Conservation (phyloP, 2,329 filamentous ascomycete genomes). For the Waltergamsia citrina region DNA sequence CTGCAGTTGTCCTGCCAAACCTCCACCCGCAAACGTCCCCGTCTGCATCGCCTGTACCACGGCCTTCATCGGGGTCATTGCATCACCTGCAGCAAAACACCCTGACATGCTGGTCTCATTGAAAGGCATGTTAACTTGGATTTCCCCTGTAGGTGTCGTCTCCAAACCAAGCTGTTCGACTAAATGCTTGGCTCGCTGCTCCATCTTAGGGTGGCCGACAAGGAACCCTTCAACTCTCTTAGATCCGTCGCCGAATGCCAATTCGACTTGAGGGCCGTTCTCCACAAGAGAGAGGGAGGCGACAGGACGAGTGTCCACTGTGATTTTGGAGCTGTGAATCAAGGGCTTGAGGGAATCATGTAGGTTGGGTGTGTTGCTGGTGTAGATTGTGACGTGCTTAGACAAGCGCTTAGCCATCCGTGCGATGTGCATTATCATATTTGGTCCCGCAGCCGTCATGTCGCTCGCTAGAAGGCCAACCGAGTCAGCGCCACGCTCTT, state of each 20-base stretch:
- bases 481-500: conserved; percentile 37
- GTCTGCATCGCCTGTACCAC: conserved; percentile 16
- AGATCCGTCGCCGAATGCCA: conserved; percentile 29
- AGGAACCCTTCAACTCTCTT: conserved; percentile 27
- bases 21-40: conserved; percentile 16
- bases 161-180: conserved; percentile 33
- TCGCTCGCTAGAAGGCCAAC: conserved; percentile 36
- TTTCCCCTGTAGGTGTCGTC: conserved; percentile 27
- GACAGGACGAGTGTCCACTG: conserved; percentile 24
- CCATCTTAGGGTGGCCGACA: conserved; percentile 23
- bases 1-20: conserved; percentile 15
- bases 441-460: conserved; percentile 15
- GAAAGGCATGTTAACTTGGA: conserved; percentile 32
- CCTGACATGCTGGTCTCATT: conserved; percentile 38
- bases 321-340: conserved; percentile 21
- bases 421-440: conserved; percentile 26
- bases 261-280: conserved; percentile 15
- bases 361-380: conserved; percentile 28
- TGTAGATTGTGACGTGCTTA: conserved; percentile 38
- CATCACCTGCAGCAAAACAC: conserved; percentile 45
- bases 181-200: conserved; percentile 27
- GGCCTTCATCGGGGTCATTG: conserved; percentile 18
- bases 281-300: conserved; percentile 15
- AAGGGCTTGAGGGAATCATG: conserved; percentile 14
- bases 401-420: conserved; percentile 34